Evolutionary conservation across 495 filamentous ascomycete species (phyloP).

Genomic region (Articulospora tetracladia): DNA sequence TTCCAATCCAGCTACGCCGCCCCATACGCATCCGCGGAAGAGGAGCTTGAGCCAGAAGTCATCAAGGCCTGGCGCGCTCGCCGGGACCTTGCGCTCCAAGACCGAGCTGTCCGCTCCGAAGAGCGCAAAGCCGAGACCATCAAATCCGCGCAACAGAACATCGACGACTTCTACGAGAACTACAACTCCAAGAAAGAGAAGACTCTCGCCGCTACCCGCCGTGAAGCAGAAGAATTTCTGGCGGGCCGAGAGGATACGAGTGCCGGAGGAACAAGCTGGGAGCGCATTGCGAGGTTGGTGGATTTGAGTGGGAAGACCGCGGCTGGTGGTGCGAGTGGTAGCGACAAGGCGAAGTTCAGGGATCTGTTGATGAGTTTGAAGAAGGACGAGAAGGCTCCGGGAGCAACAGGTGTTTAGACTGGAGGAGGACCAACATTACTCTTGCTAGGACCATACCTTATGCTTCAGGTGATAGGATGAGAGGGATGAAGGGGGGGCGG

Average conservation of each 20-base stretch:
- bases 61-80: conserved; percentile 91
- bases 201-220: conserved; percentile 72
- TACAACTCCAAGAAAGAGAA: conserved; percentile 98
- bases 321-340: conserved; percentile 78
- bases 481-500: background rate
- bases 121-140: conserved; percentile 77
- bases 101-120: conserved; percentile 71
- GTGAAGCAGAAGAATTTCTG: conserved; percentile 94
- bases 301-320: conserved; percentile 92
- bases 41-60: conserved; percentile 83
- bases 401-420: conserved; percentile 59
- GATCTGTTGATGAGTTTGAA: conserved; percentile 82
- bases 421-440: background rate
- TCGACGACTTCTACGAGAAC: conserved; percentile 99
- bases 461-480: background rate
- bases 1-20: conserved; percentile 65
- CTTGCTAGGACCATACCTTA: too few species aligned
- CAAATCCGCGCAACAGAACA: conserved; percentile 79
- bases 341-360: conserved; percentile 91
- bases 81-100: conserved; percentile 69
- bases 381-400: conserved; percentile 93
- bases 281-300: conserved; percentile 93
- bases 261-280: conserved; percentile 95
- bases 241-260: conserved; percentile 85
- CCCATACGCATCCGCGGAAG: conserved; percentile 53